Evolutionary conservation across 257 asterid genomes (phyloP).

Genomic region (Prunella vulgaris): DNA sequence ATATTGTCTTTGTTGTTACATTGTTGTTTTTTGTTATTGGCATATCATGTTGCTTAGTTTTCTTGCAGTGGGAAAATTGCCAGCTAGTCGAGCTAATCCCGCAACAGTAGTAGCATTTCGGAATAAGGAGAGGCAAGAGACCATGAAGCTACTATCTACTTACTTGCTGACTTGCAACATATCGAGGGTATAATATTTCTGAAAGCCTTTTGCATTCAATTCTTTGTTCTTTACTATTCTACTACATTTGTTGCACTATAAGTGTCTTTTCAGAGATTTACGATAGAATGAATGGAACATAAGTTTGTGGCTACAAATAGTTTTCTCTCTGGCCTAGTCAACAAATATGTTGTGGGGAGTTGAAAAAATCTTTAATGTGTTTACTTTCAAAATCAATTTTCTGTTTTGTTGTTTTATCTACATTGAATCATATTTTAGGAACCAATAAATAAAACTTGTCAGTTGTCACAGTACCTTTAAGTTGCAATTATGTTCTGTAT

Average conservation of each 20-base stretch:
- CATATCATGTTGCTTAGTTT: conserved; percentile 18
- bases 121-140: conserved; percentile 51
- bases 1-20: neutral
- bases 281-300: no score
- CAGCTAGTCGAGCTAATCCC: conserved; percentile 71
- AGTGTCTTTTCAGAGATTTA: no score
- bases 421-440: neutral
- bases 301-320: neutral
- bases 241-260: no score
- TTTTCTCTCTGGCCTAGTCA: neutral
- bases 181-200: conserved; percentile 45
- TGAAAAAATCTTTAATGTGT: neutral
- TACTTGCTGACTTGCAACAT: conserved; percentile 50
- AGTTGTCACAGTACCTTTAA: neutral
- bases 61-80: conserved; percentile 75
- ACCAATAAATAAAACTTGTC: neutral
- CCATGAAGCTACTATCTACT: conserved; percentile 39
- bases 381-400: neutral
- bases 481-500: neutral
- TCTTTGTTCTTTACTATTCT: neutral
- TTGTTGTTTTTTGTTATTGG: neutral
- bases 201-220: neutral
- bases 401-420: neutral
- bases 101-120: conserved; percentile 56
- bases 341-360: neutral